Conservation (phyloP, 1,284 basidiomycete species). For the Puccinia horiana region DNA sequence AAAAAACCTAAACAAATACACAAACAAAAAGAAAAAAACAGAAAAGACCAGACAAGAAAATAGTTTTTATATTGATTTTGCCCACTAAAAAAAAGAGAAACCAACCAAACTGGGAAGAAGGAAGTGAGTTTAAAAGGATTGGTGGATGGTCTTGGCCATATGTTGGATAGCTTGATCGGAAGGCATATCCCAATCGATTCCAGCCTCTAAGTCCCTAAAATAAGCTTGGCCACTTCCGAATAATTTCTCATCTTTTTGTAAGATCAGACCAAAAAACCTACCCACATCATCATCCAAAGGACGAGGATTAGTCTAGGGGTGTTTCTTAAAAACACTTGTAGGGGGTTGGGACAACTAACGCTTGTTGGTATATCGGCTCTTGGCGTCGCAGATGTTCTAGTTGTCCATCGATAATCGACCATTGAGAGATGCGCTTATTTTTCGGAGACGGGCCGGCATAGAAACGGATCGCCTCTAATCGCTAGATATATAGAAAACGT, state of each 20-base stretch:
- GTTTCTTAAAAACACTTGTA: too few relatives aligned
- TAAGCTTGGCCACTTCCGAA: slow-evolving; percentile 19
- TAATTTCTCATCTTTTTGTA: neutral
- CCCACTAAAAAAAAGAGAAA: too few relatives aligned
- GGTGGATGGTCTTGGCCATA: neutral
- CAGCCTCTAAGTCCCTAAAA: neutral
- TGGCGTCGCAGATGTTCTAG: slow-evolving; percentile 4
- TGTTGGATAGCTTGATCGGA: neutral
- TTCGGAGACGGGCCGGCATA: slow-evolving; percentile 24
- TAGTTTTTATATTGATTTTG: neutral
- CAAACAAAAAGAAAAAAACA: too few relatives aligned
- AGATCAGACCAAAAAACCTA: slow-evolving; percentile 9
- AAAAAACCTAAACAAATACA: too few relatives aligned
- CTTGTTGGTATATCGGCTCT: slow-evolving; percentile 17
- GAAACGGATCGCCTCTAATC: slow-evolving; percentile 16
- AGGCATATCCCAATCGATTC: neutral
- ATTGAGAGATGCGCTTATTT: slow-evolving; percentile 22
- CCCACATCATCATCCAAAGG: neutral
- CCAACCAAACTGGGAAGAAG: too few relatives aligned
- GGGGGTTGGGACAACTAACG: neutral
- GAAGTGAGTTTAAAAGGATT: neutral
- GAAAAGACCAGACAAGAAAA: too few relatives aligned
- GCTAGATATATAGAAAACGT: neutral
- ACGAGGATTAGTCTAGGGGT: neutral
- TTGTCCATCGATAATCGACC: slow-evolving; percentile 22